A percentile compares a stretch with the other conserved stretches of the same genome.
phyloP scores from a whole-genome alignment of 495 filamentous ascomycete species.

The Penicillium riverlandense region DNA sequence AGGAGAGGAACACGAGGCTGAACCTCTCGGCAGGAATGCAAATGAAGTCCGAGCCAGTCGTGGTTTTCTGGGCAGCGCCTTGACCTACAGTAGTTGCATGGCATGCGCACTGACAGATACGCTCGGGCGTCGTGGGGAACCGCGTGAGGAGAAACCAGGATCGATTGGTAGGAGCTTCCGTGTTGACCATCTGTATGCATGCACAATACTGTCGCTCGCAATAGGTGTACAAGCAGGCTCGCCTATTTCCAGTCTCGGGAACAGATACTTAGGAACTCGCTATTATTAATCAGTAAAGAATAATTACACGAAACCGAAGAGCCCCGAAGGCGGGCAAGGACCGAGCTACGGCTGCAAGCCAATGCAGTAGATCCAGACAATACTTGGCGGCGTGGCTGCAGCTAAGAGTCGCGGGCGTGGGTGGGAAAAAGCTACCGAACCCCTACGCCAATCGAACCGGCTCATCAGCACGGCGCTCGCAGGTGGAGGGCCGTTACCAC shows the following conservation, averaged over 20 bases:
- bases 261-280: too few species aligned
- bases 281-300: too few species aligned
- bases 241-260: too few species aligned
- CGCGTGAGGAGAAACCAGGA: too few species aligned
- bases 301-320: not conserved
- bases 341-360: not conserved
- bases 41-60: too few species aligned
- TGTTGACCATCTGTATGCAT: too few species aligned
- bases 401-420: conserved; percentile 2
- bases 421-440: not conserved
- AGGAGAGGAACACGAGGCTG: not conserved
- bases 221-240: too few species aligned
- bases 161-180: too few species aligned
- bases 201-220: too few species aligned
- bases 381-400: conserved; percentile 12
- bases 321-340: conserved; percentile 15
- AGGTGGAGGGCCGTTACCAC: conserved; percentile 12
- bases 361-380: conserved; percentile 12
- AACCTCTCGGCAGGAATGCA: not conserved
- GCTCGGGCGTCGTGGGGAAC: not conserved
- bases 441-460: not conserved
- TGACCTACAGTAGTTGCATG: conserved; percentile 11
- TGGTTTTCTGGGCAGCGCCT: conserved; percentile 1
- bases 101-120: conserved; percentile 10
- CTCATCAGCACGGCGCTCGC: too few species aligned